Evolutionary conservation across 768 basidiomycete species (phyloP), one percentile per base, ranked within the genome.

Genomic region (Cystofilobasidium bisporidii): DNA sequence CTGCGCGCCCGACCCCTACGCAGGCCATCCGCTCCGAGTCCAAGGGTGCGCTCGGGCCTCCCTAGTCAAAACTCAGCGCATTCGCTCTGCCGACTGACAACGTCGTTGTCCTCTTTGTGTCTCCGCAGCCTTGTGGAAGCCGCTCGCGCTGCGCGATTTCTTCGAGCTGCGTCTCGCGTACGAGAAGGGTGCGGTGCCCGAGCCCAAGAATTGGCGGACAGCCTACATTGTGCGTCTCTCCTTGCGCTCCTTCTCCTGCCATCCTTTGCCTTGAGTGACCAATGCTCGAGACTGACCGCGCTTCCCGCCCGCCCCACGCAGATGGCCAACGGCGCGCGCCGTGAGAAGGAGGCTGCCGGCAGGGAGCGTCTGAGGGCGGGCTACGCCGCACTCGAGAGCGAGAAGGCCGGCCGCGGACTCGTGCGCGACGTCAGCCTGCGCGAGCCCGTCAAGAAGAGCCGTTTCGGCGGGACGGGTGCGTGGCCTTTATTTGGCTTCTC

Each of bases 151-250:
- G 22, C 3, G 30, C 8, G 67, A 68, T 55, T 68, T 63, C 32
- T 68, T 68, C 40, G 67, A 68, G 38, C 32, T 68, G 38, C 53
- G 67, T n/a, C 57, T 68, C 12, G 28, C 43, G 55, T 68, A 68
- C 36, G 67, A 68, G 17, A 68, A 68, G 55, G 41, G 50, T 22
- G 40, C 55, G 41, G 47, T 68, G 24, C 55, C 43, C 18, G 67
- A 68, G 30, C 67, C 67, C 8, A 24, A 32, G 18, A 63, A 63
- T 33, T 68, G 67, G 67, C 50, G 67, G n/a, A 63, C 57, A 43
- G 53, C 56, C 17, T 68, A 68, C 62, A 33, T 68, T 33, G 67
- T 68, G 32, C 26, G 66, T 60, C 14, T 10, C 8, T 20, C 33
- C 3, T 0, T 10, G 24, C n/a, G 10, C n/a, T n/a, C n/a, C n/a